Percentiles rank a stretch among this genome's conserved stretches.
Evolutionary conservation across 768 basidiomycete species (phyloP).

Genomic region (Fomitopsis serialis): DNA sequence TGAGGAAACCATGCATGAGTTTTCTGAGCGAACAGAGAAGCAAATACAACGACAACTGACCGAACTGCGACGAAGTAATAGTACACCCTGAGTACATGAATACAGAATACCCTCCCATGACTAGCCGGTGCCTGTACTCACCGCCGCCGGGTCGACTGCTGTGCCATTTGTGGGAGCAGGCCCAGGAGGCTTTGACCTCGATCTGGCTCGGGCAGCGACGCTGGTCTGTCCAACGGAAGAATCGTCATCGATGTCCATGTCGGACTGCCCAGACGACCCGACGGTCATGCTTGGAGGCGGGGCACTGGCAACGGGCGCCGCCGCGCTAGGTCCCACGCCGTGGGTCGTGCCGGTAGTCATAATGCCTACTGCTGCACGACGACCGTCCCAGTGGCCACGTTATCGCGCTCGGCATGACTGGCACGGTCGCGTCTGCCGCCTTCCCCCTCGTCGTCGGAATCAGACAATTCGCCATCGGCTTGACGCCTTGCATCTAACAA

Average conservation of each 20-base stretch:
- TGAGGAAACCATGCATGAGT: slow-evolving; percentile 18
- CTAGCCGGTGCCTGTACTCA: background rate
- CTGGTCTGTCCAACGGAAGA: slow-evolving; percentile 10
- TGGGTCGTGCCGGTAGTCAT: slow-evolving; percentile 63
- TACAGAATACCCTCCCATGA: background rate
- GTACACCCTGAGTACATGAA: background rate
- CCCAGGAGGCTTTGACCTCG: slow-evolving; percentile 1
- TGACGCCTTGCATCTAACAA: slow-evolving; percentile 79
- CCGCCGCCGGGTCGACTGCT: slow-evolving; percentile 4
- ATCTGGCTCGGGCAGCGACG: background rate
- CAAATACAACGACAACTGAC: background rate
- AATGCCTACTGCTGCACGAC: slow-evolving; percentile 67
- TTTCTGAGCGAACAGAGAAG: slow-evolving; percentile 2
- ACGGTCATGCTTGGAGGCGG: background rate
- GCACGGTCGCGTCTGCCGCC: slow-evolving; percentile 74
- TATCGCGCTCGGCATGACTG: slow-evolving; percentile 48
- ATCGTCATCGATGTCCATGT: slow-evolving; percentile 32
- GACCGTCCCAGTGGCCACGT: slow-evolving; percentile 34
- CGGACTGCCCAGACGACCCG: slow-evolving; percentile 13
- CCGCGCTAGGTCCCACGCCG: slow-evolving; percentile 72
- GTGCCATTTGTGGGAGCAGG: background rate
- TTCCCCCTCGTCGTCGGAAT: slow-evolving; percentile 97
- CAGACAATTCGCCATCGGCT: slow-evolving; percentile 85
- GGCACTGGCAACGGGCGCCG: slow-evolving; percentile 28
- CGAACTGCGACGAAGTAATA: too few species aligned